Conservation (phyloP, 495 filamentous ascomycete genomes). For the Pseudotulostoma volvatum region DNA sequence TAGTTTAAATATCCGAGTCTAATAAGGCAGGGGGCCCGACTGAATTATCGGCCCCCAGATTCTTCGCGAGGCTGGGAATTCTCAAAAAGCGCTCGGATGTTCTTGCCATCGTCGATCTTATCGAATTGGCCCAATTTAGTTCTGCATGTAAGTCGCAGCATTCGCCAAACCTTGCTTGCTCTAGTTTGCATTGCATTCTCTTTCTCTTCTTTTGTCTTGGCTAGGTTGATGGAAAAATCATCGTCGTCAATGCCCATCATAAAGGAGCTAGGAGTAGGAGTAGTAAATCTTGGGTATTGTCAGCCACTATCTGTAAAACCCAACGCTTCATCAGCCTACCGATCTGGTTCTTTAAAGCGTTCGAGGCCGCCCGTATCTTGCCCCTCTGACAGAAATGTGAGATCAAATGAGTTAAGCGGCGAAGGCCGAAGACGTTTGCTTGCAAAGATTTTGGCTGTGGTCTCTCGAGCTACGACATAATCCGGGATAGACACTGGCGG, state of each 20-base stretch:
- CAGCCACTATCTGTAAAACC: conserved; percentile 1
- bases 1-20: no score
- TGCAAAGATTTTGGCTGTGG: conserved; percentile 45
- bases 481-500: conserved; percentile 47
- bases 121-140: conserved; percentile 62
- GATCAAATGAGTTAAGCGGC: conserved; percentile 52
- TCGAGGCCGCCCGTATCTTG: conserved; percentile 36
- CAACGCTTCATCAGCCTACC: conserved; percentile 21
- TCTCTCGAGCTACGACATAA: conserved; percentile 46
- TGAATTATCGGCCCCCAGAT: no score
- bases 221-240: conserved; percentile 73
- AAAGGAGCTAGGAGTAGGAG: conserved; percentile 40
- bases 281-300: conserved; percentile 21
- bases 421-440: conserved; percentile 48
- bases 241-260: conserved; percentile 46
- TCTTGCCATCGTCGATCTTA: conserved; percentile 68
- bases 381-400: conserved; percentile 60
- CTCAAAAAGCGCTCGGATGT: conserved; percentile 38
- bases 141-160: conserved; percentile 59
- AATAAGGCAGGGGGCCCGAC: no score
- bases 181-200: conserved; percentile 48
- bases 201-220: conserved; percentile 52
- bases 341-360: conserved; percentile 38
- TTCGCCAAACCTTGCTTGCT: conserved; percentile 76
- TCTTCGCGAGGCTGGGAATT: no score